Evolutionary conservation across 2,329 filamentous ascomycete species (phyloP), one percentile per base, ranked within the genome.

Genomic region (Nemania sp.): DNA sequence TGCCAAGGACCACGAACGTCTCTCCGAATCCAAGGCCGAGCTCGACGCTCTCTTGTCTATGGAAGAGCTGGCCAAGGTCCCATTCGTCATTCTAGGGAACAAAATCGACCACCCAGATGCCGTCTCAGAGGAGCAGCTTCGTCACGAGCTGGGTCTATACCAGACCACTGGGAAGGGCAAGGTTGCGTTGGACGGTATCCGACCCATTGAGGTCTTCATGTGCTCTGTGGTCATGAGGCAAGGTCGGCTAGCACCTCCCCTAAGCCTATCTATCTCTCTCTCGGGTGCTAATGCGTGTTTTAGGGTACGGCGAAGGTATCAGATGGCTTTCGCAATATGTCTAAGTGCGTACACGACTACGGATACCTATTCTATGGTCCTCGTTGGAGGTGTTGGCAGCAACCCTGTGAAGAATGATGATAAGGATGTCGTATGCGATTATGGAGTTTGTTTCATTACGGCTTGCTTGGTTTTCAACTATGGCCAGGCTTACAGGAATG

Each of bases 51-150:
- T 98, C 54, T 85, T 99, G 69, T 88, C 91, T 65, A 97, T 99
- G 94, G 95, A 99, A 80, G 94, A 98, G 76, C 87, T 99, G 40
- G 82, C 87, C 76, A 97, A 96, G 83, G 95, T 97, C 9, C 95
- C 95, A 56, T 98, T 98, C 78, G 87, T 98, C 64, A 87, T 99
- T 70, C 87, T 99, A 66, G 95, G 95, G 71, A 99, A 99, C 87
- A 99, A 99, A 87, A 99, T 99, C 77, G 95, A 99, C 78, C 93
- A 98, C 81, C 93, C 93, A 55, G 90, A 96, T 70, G 95, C 95
- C 65, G 89, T 98, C 56, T 94, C 90, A 67, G 95, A 99, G 84
- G 94, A 98, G 72, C 92, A 97, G 81, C 85, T 98, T 74, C 87
- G 95, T 77, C 89, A 94, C 76, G 90, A 93, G 77, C 83, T 99